phyloP scores from a whole-genome alignment of 1,139 yeast genomes.

The Saccharomycopsis crataegensis region DNA sequence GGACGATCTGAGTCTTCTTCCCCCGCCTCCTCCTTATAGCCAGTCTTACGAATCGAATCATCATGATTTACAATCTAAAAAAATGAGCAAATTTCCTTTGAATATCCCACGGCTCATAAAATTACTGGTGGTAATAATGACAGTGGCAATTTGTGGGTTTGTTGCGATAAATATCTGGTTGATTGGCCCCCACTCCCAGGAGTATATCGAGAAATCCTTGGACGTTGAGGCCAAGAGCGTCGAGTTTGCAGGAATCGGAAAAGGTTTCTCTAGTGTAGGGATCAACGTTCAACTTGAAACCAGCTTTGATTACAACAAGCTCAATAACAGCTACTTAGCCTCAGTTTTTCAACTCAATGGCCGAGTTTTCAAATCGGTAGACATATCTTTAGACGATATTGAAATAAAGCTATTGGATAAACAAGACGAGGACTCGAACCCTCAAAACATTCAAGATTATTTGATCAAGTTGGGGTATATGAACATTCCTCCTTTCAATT shows the following conservation, averaged over 20 bases:
- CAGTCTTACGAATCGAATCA: not conserved
- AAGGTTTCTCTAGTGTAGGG: conserved; percentile 4
- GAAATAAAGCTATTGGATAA: conserved; percentile 1
- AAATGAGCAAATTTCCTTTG: not conserved
- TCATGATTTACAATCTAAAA: not conserved
- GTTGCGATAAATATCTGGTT: conserved; percentile 1
- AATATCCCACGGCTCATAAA: not conserved
- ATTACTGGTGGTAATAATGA: not conserved
- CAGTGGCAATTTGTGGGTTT: conserved; percentile 4
- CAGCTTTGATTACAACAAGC: conserved; percentile 7
- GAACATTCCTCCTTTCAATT: conserved; percentile 5
- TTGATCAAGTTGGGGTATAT: conserved; percentile 10
- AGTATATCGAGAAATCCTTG: conserved; percentile 8
- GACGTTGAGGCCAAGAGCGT: conserved; percentile 7
- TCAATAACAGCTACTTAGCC: conserved; percentile 11
- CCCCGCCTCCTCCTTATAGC: not conserved
- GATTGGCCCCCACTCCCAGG: conserved; percentile 13
- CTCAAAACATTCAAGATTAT: not conserved
- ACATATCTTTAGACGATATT: conserved; percentile 5
- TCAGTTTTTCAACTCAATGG: conserved; percentile 5
- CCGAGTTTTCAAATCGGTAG: conserved; percentile 6
- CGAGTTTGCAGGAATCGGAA: conserved; percentile 15
- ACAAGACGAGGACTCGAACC: not conserved
- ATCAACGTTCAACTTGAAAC: not conserved
- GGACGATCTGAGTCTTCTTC: not conserved